A percentile compares a stretch with the other conserved stretches of the same genome.
phyloP scores from a whole-genome alignment of 2,329 filamentous ascomycete species.

The Didymella segeticola region DNA sequence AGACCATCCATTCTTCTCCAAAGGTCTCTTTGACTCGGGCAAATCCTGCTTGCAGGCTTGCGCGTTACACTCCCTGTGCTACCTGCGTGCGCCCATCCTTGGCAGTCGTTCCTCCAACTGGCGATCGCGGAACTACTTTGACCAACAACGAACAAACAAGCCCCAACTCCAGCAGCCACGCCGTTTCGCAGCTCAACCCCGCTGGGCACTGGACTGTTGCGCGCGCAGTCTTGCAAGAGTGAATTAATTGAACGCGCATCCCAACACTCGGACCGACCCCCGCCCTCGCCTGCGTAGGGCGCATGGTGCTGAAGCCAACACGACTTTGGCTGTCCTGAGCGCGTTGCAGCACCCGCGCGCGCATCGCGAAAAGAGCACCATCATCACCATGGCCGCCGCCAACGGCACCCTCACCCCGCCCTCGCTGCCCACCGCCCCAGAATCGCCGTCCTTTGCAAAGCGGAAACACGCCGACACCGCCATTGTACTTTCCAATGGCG shows the following conservation, averaged over 20 bases:
- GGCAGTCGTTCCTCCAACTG: conserved; percentile 31
- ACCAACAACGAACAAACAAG: conserved; percentile 30
- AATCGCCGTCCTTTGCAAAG: conserved; percentile 49
- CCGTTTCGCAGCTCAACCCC: conserved; percentile 21
- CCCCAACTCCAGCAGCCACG: conserved; percentile 26
- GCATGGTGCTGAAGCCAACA: conserved; percentile 16
- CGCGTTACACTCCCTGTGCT: conserved; percentile 6
- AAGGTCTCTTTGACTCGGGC: background rate
- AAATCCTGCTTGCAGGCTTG: background rate
- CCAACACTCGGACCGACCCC: background rate
- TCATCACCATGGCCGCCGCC: conserved; percentile 43
- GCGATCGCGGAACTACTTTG: conserved; percentile 35
- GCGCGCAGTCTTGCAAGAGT: conserved; percentile 21
- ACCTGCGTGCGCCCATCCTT: conserved; percentile 29
- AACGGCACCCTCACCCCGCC: conserved; percentile 48
- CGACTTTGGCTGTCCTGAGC: conserved; percentile 39
- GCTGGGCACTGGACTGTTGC: conserved; percentile 9
- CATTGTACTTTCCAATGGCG: conserved; percentile 38
- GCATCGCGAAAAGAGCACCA: conserved; percentile 39
- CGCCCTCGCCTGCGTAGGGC: conserved; percentile 8
- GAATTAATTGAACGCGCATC: background rate
- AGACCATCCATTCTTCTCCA: background rate
- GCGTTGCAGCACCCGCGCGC: conserved; percentile 45
- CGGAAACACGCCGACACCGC: conserved; percentile 54
- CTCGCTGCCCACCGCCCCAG: conserved; percentile 31